phyloP scores from a whole-genome alignment of 2,329 filamentous ascomycete species.

The Graphiopsis chlorocephala region DNA sequence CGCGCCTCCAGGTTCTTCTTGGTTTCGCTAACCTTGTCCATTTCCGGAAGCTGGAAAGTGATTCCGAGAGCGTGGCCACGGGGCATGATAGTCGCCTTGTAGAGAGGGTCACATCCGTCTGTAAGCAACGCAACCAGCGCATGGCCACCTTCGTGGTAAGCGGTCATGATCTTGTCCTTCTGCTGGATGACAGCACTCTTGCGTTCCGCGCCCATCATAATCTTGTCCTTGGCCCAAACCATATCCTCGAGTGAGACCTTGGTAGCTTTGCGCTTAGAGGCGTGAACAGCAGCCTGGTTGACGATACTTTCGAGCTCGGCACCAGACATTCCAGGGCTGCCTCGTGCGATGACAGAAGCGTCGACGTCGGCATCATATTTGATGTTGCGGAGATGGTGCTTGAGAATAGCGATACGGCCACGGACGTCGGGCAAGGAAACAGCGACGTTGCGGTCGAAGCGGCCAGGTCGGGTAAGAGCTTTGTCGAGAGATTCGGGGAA shows the following conservation, averaged over 20 bases:
- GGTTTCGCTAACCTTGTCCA: constrained; percentile 88
- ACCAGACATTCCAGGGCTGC: constrained; percentile 88
- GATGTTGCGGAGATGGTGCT: constrained; percentile 91
- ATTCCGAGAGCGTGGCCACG: constrained; percentile 82
- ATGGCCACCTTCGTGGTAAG: constrained; percentile 94
- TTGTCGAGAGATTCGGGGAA: constrained; percentile 93
- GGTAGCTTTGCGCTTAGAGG: constrained; percentile 78
- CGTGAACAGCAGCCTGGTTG: constrained; percentile 91
- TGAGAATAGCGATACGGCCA: constrained; percentile 86
- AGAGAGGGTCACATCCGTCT: constrained; percentile 71
- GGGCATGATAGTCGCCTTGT: constrained; percentile 97
- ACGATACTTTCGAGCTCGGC: constrained; percentile 95
- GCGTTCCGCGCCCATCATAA: constrained; percentile 93
- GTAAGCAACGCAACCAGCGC: constrained; percentile 85
- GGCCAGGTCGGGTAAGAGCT: constrained; percentile 86
- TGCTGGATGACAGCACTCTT: constrained; percentile 85
- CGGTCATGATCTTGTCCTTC: constrained; percentile 94
- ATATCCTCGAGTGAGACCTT: constrained; percentile 77
- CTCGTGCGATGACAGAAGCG: constrained; percentile 76
- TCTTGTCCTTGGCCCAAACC: constrained; percentile 97
- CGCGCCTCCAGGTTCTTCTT: constrained; percentile 77
- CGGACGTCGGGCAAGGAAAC: constrained; percentile 90
- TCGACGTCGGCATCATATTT: constrained; percentile 79
- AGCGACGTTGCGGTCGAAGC: constrained; percentile 89
- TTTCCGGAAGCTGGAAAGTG: constrained; percentile 82